Base-by-base conservation (phyloP, 1,139 yeast species). In the Lodderomyces pseudojiufengensis region DNA sequence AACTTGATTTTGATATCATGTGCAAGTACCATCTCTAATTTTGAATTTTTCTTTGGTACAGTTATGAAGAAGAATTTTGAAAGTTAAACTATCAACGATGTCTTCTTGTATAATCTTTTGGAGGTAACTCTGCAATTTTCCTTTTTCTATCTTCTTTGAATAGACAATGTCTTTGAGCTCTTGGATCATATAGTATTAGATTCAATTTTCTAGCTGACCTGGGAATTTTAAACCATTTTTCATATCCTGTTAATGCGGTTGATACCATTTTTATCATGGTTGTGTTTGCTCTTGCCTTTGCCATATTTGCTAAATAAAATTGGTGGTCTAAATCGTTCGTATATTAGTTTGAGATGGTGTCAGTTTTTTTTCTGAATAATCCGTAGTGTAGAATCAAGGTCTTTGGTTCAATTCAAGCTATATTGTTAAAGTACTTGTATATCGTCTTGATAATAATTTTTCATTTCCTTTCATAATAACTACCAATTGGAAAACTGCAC, bases 71-170 rank as follows among this genome's bases (percentile, higher is more conserved):
- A n/a, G n/a, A n/a, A n/a, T n/a, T n/a, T n/a, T n/a, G n/a, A n/a
- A n/a, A n/a, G n/a, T n/a, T n/a, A n/a, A n/a, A n/a, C n/a, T n/a
- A n/a, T n/a, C n/a, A 47, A 32, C 57, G 49, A 42, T 65, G 70
- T 32, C 78, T 76, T 59, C 87, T 73, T 21, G 73, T 61, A 55
- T 73, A 83, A 51, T 78, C 84, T 46, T 76, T 60, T 24, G 84
- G 78, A 35, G 73, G 73, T 33, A 63, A 57, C 49, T 80, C 88
- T 5, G 87, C 82, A 27, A 84, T 78, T 52, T 70, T 76, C 61
- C 98, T 78, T 72, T 86, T 87, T 59, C 85, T 84, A 40, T 84
- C 78, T 59, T 92, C 98, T 22, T 80, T 78, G 66, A 92, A 92
- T 46, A 92, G 70, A 38, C 94, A 95, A 63, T 88, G 97, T 61